Percentiles rank a stretch among this genome's conserved stretches.
These are phyloP conservation scores for Plenodomus lindquistii DNA, from an alignment of 2,329 filamentous ascomycete genomes.

Conservation along the genomic window DNA sequence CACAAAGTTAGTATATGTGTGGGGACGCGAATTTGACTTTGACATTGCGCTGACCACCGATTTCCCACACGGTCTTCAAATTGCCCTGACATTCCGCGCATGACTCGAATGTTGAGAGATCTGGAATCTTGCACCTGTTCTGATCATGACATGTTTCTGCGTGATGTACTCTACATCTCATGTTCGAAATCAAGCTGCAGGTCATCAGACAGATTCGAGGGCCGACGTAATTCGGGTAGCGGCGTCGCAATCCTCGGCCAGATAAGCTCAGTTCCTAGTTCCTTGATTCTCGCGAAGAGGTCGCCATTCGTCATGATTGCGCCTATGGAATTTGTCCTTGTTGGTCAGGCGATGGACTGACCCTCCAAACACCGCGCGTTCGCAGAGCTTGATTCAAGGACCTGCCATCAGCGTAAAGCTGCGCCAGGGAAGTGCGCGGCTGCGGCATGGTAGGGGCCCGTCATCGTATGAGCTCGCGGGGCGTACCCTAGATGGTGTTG, in stretches of 20 bases:
- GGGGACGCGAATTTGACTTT: conserved; percentile 19
- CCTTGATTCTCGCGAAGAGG: conserved; percentile 9
- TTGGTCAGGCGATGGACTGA: conserved; percentile 9
- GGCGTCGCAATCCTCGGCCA: conserved; percentile 1
- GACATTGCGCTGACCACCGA: conserved; percentile 3
- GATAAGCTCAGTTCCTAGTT: conserved; percentile 1
- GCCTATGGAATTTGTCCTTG: not conserved
- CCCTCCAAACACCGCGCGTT: conserved; percentile 8
- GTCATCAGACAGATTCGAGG: not conserved
- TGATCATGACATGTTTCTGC: too few species aligned
- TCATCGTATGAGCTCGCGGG: not conserved
- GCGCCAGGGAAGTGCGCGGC: conserved; percentile 6
- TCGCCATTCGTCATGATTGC: conserved; percentile 2
- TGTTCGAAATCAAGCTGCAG: not conserved
- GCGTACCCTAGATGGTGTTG: not conserved
- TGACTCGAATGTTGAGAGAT: too few species aligned
- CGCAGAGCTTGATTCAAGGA: conserved; percentile 1
- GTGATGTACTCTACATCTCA: not conserved
- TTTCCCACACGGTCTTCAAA: not conserved
- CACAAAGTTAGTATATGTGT: conserved; percentile 20
- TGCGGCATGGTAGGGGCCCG: conserved; percentile 5
- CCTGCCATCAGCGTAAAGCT: conserved; percentile 7
- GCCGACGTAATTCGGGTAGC: not conserved
- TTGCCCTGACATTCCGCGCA: too few species aligned
- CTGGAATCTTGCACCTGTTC: too few species aligned